These are phyloP conservation scores for Pseudonitzschia pungens DNA, from an alignment of 108 stramenopile genomes.

Conservation along the genomic window DNA sequence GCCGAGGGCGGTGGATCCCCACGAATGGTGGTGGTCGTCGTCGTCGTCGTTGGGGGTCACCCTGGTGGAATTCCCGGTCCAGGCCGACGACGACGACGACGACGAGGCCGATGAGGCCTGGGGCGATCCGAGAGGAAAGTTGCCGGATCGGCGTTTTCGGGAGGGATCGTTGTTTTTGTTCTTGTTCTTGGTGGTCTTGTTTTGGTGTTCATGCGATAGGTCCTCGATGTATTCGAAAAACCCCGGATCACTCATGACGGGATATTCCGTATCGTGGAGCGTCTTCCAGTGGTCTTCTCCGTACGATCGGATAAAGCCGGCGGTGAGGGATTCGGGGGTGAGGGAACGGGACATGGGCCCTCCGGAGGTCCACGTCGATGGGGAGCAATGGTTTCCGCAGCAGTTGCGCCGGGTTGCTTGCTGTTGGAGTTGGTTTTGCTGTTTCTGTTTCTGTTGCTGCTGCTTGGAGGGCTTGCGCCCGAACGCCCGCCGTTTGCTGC, in stretches of 20 bases:
- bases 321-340: slow-evolving; percentile 22
- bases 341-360: slow-evolving; percentile 17
- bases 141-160: neutral
- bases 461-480: neutral
- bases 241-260: slow-evolving; percentile 1
- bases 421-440: too few species aligned
- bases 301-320: slow-evolving; percentile 29
- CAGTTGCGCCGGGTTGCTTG: too few species aligned
- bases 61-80: neutral
- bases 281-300: slow-evolving; percentile 28
- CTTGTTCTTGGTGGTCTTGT: too few species aligned
- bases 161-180: too few species aligned
- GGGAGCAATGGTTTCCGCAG: too few species aligned
- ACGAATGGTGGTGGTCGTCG: neutral
- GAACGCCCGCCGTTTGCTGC: neutral
- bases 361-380: too few species aligned
- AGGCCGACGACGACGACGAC: slow-evolving; percentile 1
- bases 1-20: slow-evolving; percentile 10
- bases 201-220: neutral
- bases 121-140: neutral
- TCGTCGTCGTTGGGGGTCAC: slow-evolving; percentile 9
- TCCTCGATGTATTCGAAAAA: neutral
- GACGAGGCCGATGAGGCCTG: neutral
- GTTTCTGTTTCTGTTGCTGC: too few species aligned
- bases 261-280: slow-evolving; percentile 19